Base-by-base conservation (phyloP, 225 moss, liverwort and hornwort genomes). In the Rhytidiadelphus loreus region DNA sequence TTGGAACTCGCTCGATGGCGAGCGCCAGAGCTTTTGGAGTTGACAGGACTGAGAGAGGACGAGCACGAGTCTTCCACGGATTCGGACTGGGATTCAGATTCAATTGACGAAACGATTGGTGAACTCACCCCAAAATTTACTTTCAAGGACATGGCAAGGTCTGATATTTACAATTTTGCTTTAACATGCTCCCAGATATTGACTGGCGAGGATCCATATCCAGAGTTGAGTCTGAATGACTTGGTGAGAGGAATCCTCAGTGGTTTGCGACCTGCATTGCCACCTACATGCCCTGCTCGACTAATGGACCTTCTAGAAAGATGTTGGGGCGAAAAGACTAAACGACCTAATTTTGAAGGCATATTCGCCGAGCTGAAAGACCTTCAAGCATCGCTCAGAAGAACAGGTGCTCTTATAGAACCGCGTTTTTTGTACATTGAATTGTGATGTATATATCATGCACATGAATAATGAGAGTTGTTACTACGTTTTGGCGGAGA, bases 1-100 rank as follows among this genome's bases (percentile, higher is more conserved):
- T 39, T 85, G 81, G 90, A 90, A 88, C 41, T 90, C 57, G 17
- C 80, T 74, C 66, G 75, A 65, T 90, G 85, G 90, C 81, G 81
- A 64, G 90, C 88, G 6, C 90, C 88, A 13, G 75, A 90, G 81
- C 59, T 90, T 37, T 81, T 81, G 13, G 58, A 85, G 21, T 37
- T 72, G 26, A 5, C 13, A 16, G 12, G 30, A 63, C 9, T 84
- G 39, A 39, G 25, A 64, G 73, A 59, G 7, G 50, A 58, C 12
- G 12, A 63, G 28, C 14, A 33, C 33, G 33, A 29, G 68, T 68
- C 83, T 69, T 77, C 50, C 58, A 25, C 85, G 66, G 80, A 88
- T 21, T 88, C 28, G 2, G 85, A 90, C 65, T 90, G 88, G 88
- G 75, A 85, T 84, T 87, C 79, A 22, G 87, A 90, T 84, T 80